These are phyloP conservation scores for Moelleriella libera DNA, from an alignment of 2,329 filamentous ascomycete genomes.

Conservation along the genomic window DNA sequence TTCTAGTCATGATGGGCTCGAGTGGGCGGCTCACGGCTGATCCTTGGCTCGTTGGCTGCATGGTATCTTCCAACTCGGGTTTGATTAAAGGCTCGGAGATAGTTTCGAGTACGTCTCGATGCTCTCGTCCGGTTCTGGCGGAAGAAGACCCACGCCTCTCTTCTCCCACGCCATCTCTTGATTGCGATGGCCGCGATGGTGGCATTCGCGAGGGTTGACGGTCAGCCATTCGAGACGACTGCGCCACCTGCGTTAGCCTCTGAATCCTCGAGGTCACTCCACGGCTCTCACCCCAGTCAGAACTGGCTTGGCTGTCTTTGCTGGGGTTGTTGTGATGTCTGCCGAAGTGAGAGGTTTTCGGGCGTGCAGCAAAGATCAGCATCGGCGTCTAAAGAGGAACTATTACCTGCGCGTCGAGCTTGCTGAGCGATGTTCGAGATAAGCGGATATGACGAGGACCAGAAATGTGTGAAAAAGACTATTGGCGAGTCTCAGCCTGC, in stretches of 20 bases:
- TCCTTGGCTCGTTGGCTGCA: neutral
- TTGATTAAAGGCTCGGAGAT: no score
- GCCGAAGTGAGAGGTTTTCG: constrained; percentile 3
- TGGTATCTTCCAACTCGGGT: no score
- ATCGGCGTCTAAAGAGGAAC: constrained; percentile 3
- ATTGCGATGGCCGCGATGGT: constrained; percentile 17
- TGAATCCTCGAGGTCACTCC: constrained; percentile 3
- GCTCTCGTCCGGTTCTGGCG: neutral
- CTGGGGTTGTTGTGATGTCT: constrained; percentile 2
- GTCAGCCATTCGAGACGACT: constrained; percentile 9
- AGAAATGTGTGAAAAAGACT: no score
- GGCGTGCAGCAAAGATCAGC: constrained; percentile 4
- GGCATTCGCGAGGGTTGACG: constrained; percentile 29
- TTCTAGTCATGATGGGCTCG: constrained; percentile 16
- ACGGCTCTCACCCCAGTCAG: constrained; percentile 1
- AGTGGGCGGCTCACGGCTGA: constrained; percentile 3
- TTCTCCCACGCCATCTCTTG: neutral
- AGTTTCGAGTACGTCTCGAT: no score
- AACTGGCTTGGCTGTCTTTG: neutral
- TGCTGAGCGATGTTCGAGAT: neutral
- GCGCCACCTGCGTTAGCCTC: constrained; percentile 7
- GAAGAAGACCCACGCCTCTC: no score
- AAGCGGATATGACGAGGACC: neutral
- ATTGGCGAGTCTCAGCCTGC: no score
- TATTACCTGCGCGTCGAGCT: neutral